A percentile compares a stretch with the other conserved stretches of the same genome.
Evolutionary conservation across 2,329 filamentous ascomycete genomes (phyloP).

Genomic region (Colletotrichum tamarilloi): DNA sequence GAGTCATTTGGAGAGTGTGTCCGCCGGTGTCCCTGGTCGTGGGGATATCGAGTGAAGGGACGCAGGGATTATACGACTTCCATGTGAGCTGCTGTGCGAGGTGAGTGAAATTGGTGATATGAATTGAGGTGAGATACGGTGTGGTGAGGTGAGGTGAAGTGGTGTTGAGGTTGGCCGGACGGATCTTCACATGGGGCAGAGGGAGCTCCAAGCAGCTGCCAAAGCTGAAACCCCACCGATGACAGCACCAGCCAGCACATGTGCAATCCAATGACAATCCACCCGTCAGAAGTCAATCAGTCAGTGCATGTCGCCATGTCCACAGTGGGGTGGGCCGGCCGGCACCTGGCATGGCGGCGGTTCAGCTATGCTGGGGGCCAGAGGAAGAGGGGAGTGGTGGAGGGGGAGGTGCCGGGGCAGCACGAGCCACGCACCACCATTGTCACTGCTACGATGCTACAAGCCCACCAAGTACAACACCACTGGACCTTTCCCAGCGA

Average conservation of each 20-base stretch:
- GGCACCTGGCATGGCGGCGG: conserved; percentile 17
- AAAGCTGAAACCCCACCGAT: conserved; percentile 32
- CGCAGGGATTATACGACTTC: conserved; percentile 13
- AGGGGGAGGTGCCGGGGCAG: conserved; percentile 9
- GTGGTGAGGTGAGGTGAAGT: conserved; percentile 13
- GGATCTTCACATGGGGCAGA: conserved; percentile 32
- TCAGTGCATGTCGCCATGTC: too few species aligned
- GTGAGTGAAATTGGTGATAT: background rate
- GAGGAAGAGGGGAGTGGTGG: background rate
- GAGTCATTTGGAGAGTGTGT: conserved; percentile 49
- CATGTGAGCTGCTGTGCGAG: conserved; percentile 10
- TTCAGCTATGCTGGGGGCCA: background rate
- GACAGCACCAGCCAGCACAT: conserved; percentile 19
- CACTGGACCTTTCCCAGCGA: background rate
- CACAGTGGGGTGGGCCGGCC: conserved; percentile 1
- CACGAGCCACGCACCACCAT: background rate
- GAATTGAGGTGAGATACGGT: background rate
- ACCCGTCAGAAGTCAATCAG: background rate
- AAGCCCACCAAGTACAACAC: too few species aligned
- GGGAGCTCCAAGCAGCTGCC: conserved; percentile 19
- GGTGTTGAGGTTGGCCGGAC: conserved; percentile 12
- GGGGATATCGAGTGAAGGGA: background rate
- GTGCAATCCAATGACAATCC: background rate
- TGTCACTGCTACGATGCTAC: background rate
- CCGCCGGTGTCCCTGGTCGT: background rate